A percentile compares a stretch with the other conserved stretches of the same genome.
phyloP scores from a whole-genome alignment of 1,284 basidiomycete genomes.

The Moniliophthora roreri region DNA sequence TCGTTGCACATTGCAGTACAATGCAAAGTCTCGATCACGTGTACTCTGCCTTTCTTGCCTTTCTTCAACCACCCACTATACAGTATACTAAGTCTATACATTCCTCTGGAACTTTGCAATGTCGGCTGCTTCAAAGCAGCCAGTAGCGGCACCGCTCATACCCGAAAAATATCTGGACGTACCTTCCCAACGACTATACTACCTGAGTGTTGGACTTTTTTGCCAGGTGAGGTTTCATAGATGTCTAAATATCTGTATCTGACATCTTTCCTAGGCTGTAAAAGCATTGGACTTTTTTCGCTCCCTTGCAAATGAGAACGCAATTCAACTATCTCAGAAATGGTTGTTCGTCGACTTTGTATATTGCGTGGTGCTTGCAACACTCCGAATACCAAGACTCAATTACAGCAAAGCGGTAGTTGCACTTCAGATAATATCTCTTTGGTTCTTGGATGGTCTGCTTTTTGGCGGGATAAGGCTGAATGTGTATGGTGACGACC shows the following conservation, averaged over 20 bases:
- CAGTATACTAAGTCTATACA: background rate
- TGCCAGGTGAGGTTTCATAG: slow-evolving; percentile 41
- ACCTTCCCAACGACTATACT: slow-evolving; percentile 59
- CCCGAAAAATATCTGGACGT: slow-evolving; percentile 54
- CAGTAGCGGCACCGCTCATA: slow-evolving; percentile 26
- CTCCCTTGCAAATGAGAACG: slow-evolving; percentile 44
- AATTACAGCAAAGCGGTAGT: slow-evolving; percentile 65
- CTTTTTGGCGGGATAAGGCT: slow-evolving; percentile 71
- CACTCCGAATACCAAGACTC: slow-evolving; percentile 77
- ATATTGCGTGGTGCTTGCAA: slow-evolving; percentile 59
- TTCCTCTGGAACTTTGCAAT: slow-evolving; percentile 1
- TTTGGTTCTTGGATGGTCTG: slow-evolving; percentile 66
- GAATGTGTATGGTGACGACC: slow-evolving; percentile 32
- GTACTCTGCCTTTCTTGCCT: no score
- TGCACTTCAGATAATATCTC: slow-evolving; percentile 52
- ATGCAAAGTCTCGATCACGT: no score
- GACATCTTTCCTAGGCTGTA: slow-evolving; percentile 44
- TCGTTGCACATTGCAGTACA: no score
- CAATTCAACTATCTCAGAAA: slow-evolving; percentile 50
- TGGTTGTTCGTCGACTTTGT: slow-evolving; percentile 72
- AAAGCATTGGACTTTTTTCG: slow-evolving; percentile 64
- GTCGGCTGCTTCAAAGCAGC: slow-evolving; percentile 9
- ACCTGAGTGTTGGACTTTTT: slow-evolving; percentile 52
- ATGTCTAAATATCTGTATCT: background rate
- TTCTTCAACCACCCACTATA: no score